phyloP scores from a whole-genome alignment of 2,329 filamentous ascomycete genomes.

The Chaetoscypha palmicola region DNA sequence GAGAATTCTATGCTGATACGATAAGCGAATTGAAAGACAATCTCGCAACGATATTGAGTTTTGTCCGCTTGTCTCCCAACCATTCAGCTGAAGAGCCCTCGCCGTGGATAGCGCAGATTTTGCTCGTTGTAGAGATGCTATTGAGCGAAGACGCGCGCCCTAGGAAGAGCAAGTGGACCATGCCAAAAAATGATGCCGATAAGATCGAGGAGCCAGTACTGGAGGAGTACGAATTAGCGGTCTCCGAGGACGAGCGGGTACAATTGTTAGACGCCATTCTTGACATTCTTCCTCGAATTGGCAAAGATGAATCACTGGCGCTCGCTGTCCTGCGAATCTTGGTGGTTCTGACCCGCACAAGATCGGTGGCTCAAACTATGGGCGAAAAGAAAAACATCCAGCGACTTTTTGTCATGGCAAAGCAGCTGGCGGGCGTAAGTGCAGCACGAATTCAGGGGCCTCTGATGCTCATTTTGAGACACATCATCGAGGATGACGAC shows the following conservation, averaged over 20 bases:
- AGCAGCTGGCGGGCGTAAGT: slow-evolving; percentile 75
- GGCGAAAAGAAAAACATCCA: slow-evolving; percentile 86
- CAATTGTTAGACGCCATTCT: slow-evolving; percentile 70
- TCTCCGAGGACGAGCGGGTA: slow-evolving; percentile 60
- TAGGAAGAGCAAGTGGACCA: slow-evolving; percentile 62
- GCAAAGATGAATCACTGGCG: slow-evolving; percentile 79
- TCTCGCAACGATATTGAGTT: slow-evolving; percentile 67
- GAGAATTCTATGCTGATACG: slow-evolving; percentile 70
- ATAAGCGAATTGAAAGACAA: slow-evolving; percentile 69
- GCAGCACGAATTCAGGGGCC: slow-evolving; percentile 63
- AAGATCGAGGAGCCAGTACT: slow-evolving; percentile 48
- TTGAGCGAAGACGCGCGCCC: slow-evolving; percentile 86
- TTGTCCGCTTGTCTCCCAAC: slow-evolving; percentile 64
- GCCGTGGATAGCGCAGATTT: slow-evolving; percentile 84
- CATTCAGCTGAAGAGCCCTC: slow-evolving; percentile 71
- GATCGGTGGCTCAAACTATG: slow-evolving; percentile 65
- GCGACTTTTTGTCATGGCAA: slow-evolving; percentile 88
- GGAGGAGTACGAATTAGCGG: slow-evolving; percentile 50
- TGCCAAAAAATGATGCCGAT: slow-evolving; percentile 45
- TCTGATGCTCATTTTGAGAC: slow-evolving; percentile 72
- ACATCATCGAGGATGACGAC: slow-evolving; percentile 90
- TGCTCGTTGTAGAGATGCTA: slow-evolving; percentile 83
- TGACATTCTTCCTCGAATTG: slow-evolving; percentile 75
- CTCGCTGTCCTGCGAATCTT: slow-evolving; percentile 77
- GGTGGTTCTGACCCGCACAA: slow-evolving; percentile 77